Evolutionary conservation across 2,329 filamentous ascomycete species (phyloP), one percentile per base, ranked within the genome.

Genomic region (Talaromyces sp.): DNA sequence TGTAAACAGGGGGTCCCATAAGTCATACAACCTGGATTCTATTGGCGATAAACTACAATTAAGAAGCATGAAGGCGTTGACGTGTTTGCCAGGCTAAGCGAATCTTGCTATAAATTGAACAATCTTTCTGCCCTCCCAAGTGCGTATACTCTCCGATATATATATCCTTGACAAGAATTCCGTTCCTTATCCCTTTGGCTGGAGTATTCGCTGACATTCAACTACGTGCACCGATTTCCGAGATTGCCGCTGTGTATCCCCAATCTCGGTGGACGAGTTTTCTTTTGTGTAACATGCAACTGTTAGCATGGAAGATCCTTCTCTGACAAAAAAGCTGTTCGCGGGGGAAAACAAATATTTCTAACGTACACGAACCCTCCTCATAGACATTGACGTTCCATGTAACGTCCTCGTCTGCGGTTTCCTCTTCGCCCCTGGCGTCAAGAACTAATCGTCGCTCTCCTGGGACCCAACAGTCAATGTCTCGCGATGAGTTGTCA

Each of bases 331-430:
- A n/a, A n/a, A n/a, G n/a, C n/a, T n/a, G n/a, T n/a, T n/a, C n/a
- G n/a, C n/a, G n/a, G n/a, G 7, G 22, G 7, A n/a, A 2, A 7
- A 15, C 15, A 31, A 31, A 31, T 39, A 36, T 39, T 31, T 37
- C 15, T 22, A 9, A 19, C 33, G 28, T 22, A 50, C 37, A 25
- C 28, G 25, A 19, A 31, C 22, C 22, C 43, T 10, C 15, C 8
- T 17, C 15, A 28, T 56, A 48, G 8, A 17, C 9, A 35, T 45
- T 19, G 13, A 35, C 41, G 22, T 48, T 56, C 53, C 53, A 56
- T n/a, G 41, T 56, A 22, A 56, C n/a, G 31, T 48, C 53, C 13
- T 56, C 53, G 15, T 39, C 53, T 11, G 40, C 31, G 2, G 41
- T 56, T 21, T 45, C 21, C 33, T 56, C 53, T 45, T 56, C 33